Base-by-base conservation (phyloP, 2,329 filamentous ascomycete genomes). In the Penicillium sp. region DNA sequence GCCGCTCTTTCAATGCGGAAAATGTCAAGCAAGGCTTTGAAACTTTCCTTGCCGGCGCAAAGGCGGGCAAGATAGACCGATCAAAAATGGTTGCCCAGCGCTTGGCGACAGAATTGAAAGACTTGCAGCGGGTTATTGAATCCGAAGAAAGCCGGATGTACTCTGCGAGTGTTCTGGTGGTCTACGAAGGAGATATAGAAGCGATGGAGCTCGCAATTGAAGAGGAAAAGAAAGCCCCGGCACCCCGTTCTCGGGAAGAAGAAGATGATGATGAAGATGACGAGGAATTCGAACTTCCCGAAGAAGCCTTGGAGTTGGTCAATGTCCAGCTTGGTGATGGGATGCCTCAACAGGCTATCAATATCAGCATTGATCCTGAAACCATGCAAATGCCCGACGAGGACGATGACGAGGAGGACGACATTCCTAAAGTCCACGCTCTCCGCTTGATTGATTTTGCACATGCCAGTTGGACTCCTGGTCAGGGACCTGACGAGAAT, bases 361-460 rank as follows among this genome's bases (percentile, higher is more conserved):
- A 74, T 44, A 70, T 74, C 55, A 74, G 59, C 56, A 64, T 74
- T 41, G 72, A 72, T 36, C 65, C 72, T 8, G 66, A 73, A 49
- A 71, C 68, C 4, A 72, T 76, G 48, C 74, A 74, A 21, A 74
- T 76, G 33, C 76, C 78, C n/a, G 78, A 78, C 10, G 78, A 80
- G 2, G 78, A 80, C 0, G 79, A 78, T 2, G 82, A 85, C 0
- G 82, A 86, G 2, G 82, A 85, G 3, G 79, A 80, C 55, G 73
- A 77, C 59, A 70, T 73, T 11, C 88, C 88, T 0, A 87, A 87
- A 66, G 84, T 96, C 43, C 91, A 88, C 68, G 83, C 86, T 13
- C 81, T 97, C 49, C 94, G 93, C 70, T 81, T 99, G 61, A 99
- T 99, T 66, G 94, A 99, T 73, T 99, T 99, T 81, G 94, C 94